Conservation (phyloP, 495 filamentous ascomycete genomes). For the Durotheca rogersii region DNA sequence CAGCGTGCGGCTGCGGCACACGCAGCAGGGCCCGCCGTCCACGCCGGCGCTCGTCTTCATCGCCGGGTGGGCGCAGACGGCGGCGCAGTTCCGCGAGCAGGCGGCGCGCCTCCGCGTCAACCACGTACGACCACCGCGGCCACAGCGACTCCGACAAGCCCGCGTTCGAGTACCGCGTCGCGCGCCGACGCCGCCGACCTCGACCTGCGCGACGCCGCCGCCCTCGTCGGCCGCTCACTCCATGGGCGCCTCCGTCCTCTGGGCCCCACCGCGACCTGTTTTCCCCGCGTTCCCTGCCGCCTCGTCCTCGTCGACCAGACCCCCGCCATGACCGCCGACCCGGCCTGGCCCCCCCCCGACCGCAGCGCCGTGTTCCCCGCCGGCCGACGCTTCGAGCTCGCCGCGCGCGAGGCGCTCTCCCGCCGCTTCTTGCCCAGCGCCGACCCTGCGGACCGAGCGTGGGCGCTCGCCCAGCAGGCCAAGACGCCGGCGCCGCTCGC, state of each 20-base stretch:
- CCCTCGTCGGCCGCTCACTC: slow-evolving; percentile 20
- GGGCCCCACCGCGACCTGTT: slow-evolving; percentile 31
- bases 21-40: slow-evolving; percentile 9
- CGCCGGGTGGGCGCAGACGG: slow-evolving; percentile 28
- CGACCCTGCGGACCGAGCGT: slow-evolving; percentile 15
- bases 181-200: slow-evolving; percentile 19
- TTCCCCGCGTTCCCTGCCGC: too few species aligned
- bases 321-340: slow-evolving; percentile 13
- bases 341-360: too few species aligned
- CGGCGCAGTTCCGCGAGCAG: slow-evolving; percentile 25
- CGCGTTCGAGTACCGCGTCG: slow-evolving; percentile 23
- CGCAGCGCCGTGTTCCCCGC: too few species aligned
- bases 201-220: slow-evolving; percentile 15
- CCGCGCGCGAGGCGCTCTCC: too few species aligned
- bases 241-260: slow-evolving; percentile 20
- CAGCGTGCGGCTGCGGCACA: slow-evolving; percentile 23
- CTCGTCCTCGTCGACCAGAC: slow-evolving; percentile 26
- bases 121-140: slow-evolving; percentile 30
- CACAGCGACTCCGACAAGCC: slow-evolving; percentile 33
- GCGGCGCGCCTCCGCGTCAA: slow-evolving; percentile 15
- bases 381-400: too few species aligned
- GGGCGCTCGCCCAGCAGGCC: slow-evolving; percentile 15
- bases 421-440: too few species aligned
- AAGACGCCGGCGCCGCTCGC: too few species aligned
- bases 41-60: slow-evolving; percentile 26